Evolutionary conservation across 345 rosid species (phyloP).

Genomic region (Arabidopsis suecica): DNA sequence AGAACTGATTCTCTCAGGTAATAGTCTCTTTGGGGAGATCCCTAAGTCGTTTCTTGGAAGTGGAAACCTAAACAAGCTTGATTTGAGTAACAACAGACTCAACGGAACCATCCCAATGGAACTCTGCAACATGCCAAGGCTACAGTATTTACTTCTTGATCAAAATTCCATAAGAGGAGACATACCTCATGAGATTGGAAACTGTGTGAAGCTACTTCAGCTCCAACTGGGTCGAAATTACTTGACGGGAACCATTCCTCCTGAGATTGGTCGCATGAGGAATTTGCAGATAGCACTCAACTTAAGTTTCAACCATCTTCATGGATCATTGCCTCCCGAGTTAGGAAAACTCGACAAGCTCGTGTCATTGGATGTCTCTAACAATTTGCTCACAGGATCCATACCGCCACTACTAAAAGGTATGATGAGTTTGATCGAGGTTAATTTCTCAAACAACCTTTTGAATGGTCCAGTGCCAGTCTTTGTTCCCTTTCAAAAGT

Average conservation of each 20-base stretch:
- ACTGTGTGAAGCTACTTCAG: conserved; percentile 61
- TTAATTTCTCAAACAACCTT: conserved; percentile 85
- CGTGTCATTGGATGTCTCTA: conserved; percentile 84
- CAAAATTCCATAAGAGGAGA: conserved; percentile 76
- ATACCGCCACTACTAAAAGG: conserved; percentile 77
- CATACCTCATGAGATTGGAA: conserved; percentile 82
- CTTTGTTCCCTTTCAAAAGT: conserved; percentile 87
- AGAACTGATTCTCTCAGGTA: conserved; percentile 89
- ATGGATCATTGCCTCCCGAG: conserved; percentile 77
- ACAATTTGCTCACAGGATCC: conserved; percentile 77
- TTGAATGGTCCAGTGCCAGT: conserved; percentile 71
- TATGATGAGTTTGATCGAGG: conserved; percentile 90
- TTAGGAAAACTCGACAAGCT: conserved; percentile 85
- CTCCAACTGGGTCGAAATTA: conserved; percentile 74
- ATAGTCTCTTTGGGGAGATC: conserved; percentile 78
- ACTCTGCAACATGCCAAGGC: conserved; percentile 62
- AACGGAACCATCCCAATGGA: conserved; percentile 80
- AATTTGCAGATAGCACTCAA: conserved; percentile 74
- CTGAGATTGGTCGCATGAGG: conserved; percentile 70
- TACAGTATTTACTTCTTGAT: conserved; percentile 71
- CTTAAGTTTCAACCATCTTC: conserved; percentile 86
- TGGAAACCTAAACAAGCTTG: conserved; percentile 91
- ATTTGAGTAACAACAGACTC: conserved; percentile 73
- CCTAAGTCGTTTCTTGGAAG: conserved; percentile 71
- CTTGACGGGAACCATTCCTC: conserved; percentile 82